phyloP scores from a whole-genome alignment of 805 yeast species.

The Suhomyces sp. region DNA sequence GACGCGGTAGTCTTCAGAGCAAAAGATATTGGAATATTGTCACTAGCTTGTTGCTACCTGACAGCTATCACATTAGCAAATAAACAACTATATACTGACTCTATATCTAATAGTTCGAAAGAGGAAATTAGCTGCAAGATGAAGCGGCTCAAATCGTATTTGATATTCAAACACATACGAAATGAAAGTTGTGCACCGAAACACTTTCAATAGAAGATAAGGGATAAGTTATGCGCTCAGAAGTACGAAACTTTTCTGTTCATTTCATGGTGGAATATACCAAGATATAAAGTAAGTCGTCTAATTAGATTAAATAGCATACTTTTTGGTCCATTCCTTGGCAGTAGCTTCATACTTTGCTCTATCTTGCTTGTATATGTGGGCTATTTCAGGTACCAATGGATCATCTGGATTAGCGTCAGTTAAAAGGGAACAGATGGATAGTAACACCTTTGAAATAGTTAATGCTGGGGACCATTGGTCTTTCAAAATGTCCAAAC shows the following conservation, averaged over 20 bases:
- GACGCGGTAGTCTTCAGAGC: neutral
- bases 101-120: neutral
- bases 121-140: neutral
- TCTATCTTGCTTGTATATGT: slow-evolving; percentile 90
- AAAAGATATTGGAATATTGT: neutral
- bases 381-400: slow-evolving; percentile 96
- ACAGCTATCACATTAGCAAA: neutral
- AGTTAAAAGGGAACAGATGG: slow-evolving; percentile 92
- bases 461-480: slow-evolving; percentile 99
- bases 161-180: neutral
- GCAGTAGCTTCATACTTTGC: slow-evolving; percentile 95
- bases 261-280: neutral
- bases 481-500: slow-evolving; percentile 94
- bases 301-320: slow-evolving; percentile 62
- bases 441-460: slow-evolving; percentile 88
- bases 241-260: neutral
- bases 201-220: neutral
- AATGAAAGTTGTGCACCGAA: neutral
- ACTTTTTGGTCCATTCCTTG: slow-evolving; percentile 97
- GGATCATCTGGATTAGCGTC: slow-evolving; percentile 99
- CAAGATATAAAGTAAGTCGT: neutral
- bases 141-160: neutral
- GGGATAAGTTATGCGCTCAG: neutral
- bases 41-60: neutral
- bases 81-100: neutral